These are phyloP conservation scores for Coniochaeta sp. DNA, from an alignment of 2,329 filamentous ascomycete species.

Conservation along the genomic window DNA sequence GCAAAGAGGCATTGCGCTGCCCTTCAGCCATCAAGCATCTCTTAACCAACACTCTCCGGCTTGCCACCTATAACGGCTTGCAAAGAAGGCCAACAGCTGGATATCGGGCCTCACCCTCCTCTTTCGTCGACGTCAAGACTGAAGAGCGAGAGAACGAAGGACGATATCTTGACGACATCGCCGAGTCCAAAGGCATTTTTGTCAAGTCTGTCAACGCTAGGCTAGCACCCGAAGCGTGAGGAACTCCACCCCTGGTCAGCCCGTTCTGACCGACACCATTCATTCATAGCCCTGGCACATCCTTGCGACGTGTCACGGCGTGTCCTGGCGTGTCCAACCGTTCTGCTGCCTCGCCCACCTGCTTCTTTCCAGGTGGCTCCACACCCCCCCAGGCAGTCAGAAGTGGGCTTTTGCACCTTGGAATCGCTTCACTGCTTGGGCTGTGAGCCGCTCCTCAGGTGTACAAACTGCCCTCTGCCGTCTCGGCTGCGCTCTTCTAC, in stretches of 20 bases:
- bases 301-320: conserved; percentile 4
- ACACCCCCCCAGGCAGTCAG: not conserved
- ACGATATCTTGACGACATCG: not conserved
- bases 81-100: not conserved
- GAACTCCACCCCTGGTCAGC: conserved; percentile 1
- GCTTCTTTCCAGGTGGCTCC: not conserved
- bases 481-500: conserved; percentile 1
- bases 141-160: not conserved
- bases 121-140: too few species aligned
- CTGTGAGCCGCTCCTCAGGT: not conserved
- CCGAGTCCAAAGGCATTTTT: not conserved
- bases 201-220: too few species aligned
- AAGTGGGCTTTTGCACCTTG: not conserved
- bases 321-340: conserved; percentile 4
- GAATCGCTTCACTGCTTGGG: not conserved
- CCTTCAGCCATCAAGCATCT: too few species aligned
- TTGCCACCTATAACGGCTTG: too few species aligned
- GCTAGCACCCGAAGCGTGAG: not conserved
- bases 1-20: not conserved
- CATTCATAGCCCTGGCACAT: not conserved
- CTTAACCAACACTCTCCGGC: not conserved
- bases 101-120: too few species aligned
- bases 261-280: not conserved
- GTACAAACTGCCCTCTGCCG: conserved; percentile 1
- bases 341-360: conserved; percentile 4